Evolutionary conservation across 257 asterid species (phyloP).

Genomic region (Datura wrightii): DNA sequence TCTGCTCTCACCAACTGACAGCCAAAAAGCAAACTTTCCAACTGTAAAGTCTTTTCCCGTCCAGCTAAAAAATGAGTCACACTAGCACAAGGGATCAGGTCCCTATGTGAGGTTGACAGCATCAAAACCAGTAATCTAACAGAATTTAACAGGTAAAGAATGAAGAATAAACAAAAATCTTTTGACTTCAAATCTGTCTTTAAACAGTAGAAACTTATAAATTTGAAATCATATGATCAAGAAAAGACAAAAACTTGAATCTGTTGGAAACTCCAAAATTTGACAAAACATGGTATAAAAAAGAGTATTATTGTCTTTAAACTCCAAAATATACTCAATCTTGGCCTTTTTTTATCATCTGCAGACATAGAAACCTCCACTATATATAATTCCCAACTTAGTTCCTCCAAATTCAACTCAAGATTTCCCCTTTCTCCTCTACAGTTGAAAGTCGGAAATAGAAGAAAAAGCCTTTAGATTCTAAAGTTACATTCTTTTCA

Average conservation of each 20-base stretch:
- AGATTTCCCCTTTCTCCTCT: not conserved
- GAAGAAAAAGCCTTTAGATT: not conserved
- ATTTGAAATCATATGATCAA: not conserved
- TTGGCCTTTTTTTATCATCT: slow-evolving; percentile 38
- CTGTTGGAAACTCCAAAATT: slow-evolving; percentile 28
- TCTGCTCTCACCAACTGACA: too few relatives aligned
- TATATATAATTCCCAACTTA: slow-evolving; percentile 1
- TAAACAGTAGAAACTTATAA: not conserved
- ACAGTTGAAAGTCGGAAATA: not conserved
- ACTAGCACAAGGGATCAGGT: too few relatives aligned
- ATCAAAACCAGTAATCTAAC: too few relatives aligned
- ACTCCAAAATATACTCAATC: slow-evolving; percentile 40
- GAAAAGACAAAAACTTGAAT: slow-evolving; percentile 30
- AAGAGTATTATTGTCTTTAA: slow-evolving; percentile 16
- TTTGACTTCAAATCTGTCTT: not conserved
- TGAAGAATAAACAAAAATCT: too few relatives aligned
- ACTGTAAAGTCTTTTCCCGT: too few relatives aligned
- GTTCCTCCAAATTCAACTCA: not conserved
- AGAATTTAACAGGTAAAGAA: too few relatives aligned
- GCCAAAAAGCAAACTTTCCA: too few relatives aligned
- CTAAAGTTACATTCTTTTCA: not conserved
- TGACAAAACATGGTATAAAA: slow-evolving; percentile 46
- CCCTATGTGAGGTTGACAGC: too few relatives aligned
- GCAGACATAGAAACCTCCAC: slow-evolving; percentile 1
- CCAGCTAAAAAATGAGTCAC: too few relatives aligned